Conservation (phyloP, 1,284 basidiomycete genomes). For the Schizopora paradoxa region DNA sequence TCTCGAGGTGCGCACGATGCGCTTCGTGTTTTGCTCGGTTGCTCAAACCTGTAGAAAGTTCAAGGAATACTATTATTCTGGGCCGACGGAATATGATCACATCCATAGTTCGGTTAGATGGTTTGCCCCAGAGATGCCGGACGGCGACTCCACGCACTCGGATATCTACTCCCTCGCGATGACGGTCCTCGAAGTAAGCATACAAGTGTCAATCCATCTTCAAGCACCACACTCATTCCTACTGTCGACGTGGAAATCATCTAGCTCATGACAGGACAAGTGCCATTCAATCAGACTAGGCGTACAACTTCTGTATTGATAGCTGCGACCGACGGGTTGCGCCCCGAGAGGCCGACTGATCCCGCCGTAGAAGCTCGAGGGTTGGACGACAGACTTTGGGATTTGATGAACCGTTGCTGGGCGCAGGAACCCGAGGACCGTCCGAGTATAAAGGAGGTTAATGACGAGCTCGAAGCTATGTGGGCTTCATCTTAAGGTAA, state of each 20-base stretch:
- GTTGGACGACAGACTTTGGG: neutral
- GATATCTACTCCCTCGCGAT: constrained; percentile 16
- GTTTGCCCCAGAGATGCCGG: constrained; percentile 9
- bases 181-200: constrained; percentile 9
- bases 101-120: no score
- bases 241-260: neutral
- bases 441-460: neutral
- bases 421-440: neutral
- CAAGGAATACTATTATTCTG: no score
- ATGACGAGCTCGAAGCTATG: neutral
- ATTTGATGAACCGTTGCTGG: neutral
- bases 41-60: no score
- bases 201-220: no score
- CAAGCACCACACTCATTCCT: no score
- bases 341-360: neutral
- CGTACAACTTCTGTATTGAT: neutral
- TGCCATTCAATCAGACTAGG: neutral
- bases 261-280: neutral
- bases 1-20: no score
- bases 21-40: no score
- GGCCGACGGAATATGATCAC: no score
- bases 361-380: neutral
- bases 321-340: neutral
- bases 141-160: neutral
- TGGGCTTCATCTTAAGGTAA: neutral